Evolutionary conservation across 2,329 filamentous ascomycete genomes (phyloP).

Genomic region (Venturia effusa): DNA sequence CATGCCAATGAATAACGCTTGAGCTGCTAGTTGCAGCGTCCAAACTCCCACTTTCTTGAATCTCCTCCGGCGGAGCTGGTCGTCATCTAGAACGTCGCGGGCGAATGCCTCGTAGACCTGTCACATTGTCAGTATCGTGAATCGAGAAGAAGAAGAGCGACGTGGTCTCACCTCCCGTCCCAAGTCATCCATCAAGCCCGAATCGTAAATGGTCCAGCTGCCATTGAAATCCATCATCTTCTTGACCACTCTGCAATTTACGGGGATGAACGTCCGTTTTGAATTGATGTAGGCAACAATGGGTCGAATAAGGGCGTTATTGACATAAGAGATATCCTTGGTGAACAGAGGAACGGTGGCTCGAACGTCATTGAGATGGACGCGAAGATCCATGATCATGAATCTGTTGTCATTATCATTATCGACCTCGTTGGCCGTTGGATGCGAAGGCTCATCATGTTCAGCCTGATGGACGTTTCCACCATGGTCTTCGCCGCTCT

Average conservation of each 20-base stretch:
- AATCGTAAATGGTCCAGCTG: slow-evolving; percentile 89
- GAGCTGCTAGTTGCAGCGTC: slow-evolving; percentile 84
- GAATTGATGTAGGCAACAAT: slow-evolving; percentile 99
- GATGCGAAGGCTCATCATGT: neutral
- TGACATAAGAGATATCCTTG: slow-evolving; percentile 84
- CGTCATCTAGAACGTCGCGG: slow-evolving; percentile 80
- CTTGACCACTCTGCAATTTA: slow-evolving; percentile 91
- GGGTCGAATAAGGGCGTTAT: slow-evolving; percentile 86
- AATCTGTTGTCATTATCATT: slow-evolving; percentile 54
- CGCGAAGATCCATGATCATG: slow-evolving; percentile 86
- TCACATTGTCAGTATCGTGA: neutral
- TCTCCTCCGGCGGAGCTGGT: slow-evolving; percentile 71
- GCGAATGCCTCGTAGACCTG: slow-evolving; percentile 88
- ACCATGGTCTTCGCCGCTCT: slow-evolving; percentile 16
- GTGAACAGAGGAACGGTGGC: slow-evolving; percentile 90
- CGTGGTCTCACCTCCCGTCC: slow-evolving; percentile 58
- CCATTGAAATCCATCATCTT: slow-evolving; percentile 82
- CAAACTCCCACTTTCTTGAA: slow-evolving; percentile 96
- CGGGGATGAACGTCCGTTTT: slow-evolving; percentile 87
- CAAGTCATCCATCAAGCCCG: slow-evolving; percentile 84
- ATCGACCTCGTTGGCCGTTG: slow-evolving; percentile 5
- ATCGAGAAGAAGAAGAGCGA: neutral
- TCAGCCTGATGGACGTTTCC: slow-evolving; percentile 11
- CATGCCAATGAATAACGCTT: slow-evolving; percentile 90
- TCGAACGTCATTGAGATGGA: slow-evolving; percentile 89